Base-by-base conservation (phyloP, 2,329 filamentous ascomycete genomes). In the Calonectria pseudoturangicola region DNA sequence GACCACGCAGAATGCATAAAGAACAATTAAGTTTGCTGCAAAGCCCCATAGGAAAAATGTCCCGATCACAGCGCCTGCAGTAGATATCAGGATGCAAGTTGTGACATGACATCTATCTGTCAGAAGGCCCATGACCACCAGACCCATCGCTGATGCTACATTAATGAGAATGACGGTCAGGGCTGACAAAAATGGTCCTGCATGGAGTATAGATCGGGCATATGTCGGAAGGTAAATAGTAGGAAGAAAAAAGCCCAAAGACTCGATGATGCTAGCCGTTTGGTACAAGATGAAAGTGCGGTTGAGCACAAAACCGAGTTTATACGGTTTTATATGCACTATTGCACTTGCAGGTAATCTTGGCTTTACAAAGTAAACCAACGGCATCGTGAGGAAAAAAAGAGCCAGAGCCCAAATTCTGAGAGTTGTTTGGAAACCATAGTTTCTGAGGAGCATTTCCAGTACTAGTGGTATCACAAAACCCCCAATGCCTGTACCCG, bases 1-100 rank as follows among this genome's bases (percentile, higher is more conserved):
- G n/a, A 87, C 84, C 21, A 92, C 80, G n/a, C 90, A 89, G 78
- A 92, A 93, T 16, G 88, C 76, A 13, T 90, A 87, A n/a, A 93
- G 82, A 3, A 89, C 81, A 1, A 85, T 85, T 25, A 90, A 81
- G 12, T 85, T 86, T 1, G 83, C 84, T 27, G 88, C 86, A 18
- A 87, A 79, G 0, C 90, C 91, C 92, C 91, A 93, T 62, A 92
- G 82, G 10, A 92, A 77, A 21, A 93, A 86, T 0, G 87, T 88
- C 0, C 88, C 87, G 9, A 90, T 71, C 0, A 87, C 86, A 0
- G 90, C 89, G 10, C 88, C 88, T 3, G 88, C 73, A 0, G 89
- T 88, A 1, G 89, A 91, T 15, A 92, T 83, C 51, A 88, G 78
- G 21, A 90, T 87, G 68, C 89, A 89, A 4, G 87, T 85, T 2